Evolutionary conservation across 345 rosid species (phyloP).

Genomic region (Populus pruinosa): DNA sequence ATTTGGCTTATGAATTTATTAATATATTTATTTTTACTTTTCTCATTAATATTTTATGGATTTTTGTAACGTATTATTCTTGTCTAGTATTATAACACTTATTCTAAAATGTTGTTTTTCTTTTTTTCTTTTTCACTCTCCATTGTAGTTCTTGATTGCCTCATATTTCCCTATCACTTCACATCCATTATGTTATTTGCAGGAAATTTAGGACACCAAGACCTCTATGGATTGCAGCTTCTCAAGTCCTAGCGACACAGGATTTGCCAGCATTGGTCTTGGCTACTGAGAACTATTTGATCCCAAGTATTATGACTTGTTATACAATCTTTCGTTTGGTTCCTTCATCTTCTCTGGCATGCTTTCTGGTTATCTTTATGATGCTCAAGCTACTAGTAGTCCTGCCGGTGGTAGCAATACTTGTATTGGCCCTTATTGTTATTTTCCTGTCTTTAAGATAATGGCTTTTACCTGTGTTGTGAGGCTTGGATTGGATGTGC

Average conservation of each 20-base stretch:
- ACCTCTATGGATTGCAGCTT: slow-evolving; percentile 52
- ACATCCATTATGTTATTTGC: background rate
- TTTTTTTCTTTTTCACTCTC: background rate
- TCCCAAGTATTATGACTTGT: slow-evolving; percentile 44
- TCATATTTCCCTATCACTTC: background rate
- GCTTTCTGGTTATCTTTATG: slow-evolving; percentile 57
- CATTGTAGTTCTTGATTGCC: background rate
- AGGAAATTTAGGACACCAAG: slow-evolving; percentile 52
- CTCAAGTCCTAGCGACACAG: slow-evolving; percentile 48
- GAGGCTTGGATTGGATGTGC: slow-evolving; percentile 44
- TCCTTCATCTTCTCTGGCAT: slow-evolving; percentile 64
- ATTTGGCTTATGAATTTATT: slow-evolving; percentile 49
- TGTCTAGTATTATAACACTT: slow-evolving; percentile 48
- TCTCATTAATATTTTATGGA: slow-evolving; percentile 57
- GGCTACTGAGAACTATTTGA: slow-evolving; percentile 64
- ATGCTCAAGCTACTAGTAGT: slow-evolving; percentile 39
- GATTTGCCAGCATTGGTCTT: slow-evolving; percentile 48
- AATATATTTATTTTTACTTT: slow-evolving; percentile 54
- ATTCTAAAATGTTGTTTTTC: slow-evolving; percentile 29
- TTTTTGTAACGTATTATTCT: slow-evolving; percentile 55
- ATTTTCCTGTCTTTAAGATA: slow-evolving; percentile 37
- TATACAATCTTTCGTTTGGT: slow-evolving; percentile 51
- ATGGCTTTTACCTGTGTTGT: slow-evolving; percentile 45
- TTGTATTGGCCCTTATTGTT: slow-evolving; percentile 52
- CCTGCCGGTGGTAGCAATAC: slow-evolving; percentile 45